Base-by-base conservation (phyloP, 2,329 filamentous ascomycete genomes). In the Sarocladium strictum region DNA sequence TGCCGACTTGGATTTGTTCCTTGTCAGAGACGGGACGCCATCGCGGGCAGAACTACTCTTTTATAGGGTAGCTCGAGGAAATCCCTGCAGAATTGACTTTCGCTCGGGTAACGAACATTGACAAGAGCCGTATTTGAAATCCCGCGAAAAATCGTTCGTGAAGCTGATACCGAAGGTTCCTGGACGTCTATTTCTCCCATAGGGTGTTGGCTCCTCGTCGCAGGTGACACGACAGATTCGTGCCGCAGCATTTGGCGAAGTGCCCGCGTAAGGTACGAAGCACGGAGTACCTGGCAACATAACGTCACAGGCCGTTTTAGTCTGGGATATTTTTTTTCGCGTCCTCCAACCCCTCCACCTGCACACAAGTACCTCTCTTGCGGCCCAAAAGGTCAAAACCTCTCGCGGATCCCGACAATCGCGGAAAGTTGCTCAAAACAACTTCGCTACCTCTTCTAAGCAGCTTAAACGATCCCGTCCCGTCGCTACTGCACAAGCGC, bases 311-410 rank as follows among this genome's bases (percentile, higher is more conserved):
- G 7, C 29, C 10, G n/a, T n/a, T n/a, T n/a, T n/a, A n/a, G n/a
- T n/a, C n/a, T n/a, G 27, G 27, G 15, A 47, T 47, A 38, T 47
- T 51, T 51, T 49, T 49, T 51, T 51, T 51, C 47, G 26, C 47
- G 26, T 26, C 47, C 10, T 33, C 29, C 47, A 32, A 21, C 47
- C 17, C 29, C 38, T 43, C 38, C 38, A 43, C 38, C 38, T 43
- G 12, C 47, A 51, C 47, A 51, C 47, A 51, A 23, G 27, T 51
- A 19, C 47, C 33, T 33, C 27, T 32, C 29, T 51, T 51, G n/a
- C 47, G 29, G 47, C 47, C 47, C 29, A 35, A 51, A 51, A 51
- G 47, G 47, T 51, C 47, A 51, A 51, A 51, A 51, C 35, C 47
- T 51, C 27, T 51, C 47, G 35, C 3, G 23, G 6, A 27, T 12